These are phyloP conservation scores for Aspergillus neotritici DNA, from an alignment of 2,329 filamentous ascomycete species.

Conservation along the genomic window DNA sequence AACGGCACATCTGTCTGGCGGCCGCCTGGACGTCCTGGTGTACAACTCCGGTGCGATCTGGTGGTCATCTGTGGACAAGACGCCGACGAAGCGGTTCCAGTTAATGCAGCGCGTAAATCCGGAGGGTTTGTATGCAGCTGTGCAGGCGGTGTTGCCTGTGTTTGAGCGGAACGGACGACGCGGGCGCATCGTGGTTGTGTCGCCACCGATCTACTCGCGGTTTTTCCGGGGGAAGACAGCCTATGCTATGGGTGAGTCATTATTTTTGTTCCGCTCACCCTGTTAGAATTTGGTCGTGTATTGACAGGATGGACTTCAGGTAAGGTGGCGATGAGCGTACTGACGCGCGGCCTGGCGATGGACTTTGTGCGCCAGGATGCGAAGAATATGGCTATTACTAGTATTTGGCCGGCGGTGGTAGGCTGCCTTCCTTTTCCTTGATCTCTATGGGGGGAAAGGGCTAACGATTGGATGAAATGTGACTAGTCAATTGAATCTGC, in stretches of 20 bases:
- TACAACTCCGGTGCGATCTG: slow-evolving; percentile 85
- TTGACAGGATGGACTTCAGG: slow-evolving; percentile 32
- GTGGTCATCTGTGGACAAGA: slow-evolving; percentile 70
- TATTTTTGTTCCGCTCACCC: neutral
- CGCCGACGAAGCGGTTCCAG: slow-evolving; percentile 69
- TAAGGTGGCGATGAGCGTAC: slow-evolving; percentile 75
- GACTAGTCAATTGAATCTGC: slow-evolving; percentile 64
- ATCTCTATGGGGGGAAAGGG: neutral
- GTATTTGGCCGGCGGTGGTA: slow-evolving; percentile 75
- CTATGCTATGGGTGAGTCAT: slow-evolving; percentile 58
- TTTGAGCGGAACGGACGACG: slow-evolving; percentile 51
- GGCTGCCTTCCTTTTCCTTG: slow-evolving; percentile 23
- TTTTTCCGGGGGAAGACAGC: slow-evolving; percentile 83
- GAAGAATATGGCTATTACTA: slow-evolving; percentile 67
- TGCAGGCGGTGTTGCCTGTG: slow-evolving; percentile 65
- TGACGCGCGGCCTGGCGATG: slow-evolving; percentile 77
- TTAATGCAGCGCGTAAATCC: slow-evolving; percentile 71
- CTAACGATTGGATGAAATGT: neutral
- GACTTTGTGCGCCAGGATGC: slow-evolving; percentile 65
- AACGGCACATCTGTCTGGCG: slow-evolving; percentile 52
- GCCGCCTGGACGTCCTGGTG: slow-evolving; percentile 65
- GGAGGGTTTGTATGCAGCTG: slow-evolving; percentile 66
- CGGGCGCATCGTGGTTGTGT: slow-evolving; percentile 69
- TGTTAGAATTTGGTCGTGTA: neutral
- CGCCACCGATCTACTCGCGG: slow-evolving; percentile 76